These are phyloP conservation scores for Pythium monospermum DNA, from an alignment of 352 stramenopile genomes.

Conservation along the genomic window DNA sequence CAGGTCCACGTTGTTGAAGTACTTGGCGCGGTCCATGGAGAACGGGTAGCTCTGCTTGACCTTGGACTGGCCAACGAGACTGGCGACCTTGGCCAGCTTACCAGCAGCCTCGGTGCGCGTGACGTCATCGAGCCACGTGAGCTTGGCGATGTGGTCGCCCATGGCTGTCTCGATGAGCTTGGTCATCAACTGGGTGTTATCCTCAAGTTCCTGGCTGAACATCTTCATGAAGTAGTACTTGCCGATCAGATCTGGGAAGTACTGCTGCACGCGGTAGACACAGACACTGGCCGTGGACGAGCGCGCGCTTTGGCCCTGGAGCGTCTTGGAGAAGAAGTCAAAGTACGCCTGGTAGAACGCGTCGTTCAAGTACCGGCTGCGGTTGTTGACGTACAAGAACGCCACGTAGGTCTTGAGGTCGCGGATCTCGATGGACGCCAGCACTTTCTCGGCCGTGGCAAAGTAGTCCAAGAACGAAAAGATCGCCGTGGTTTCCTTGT, in stretches of 20 bases:
- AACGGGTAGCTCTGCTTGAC: conserved; percentile 50
- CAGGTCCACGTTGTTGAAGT: conserved; percentile 45
- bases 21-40: conserved; percentile 31
- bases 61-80: conserved; percentile 61
- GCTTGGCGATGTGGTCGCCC: conserved; percentile 58
- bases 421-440: conserved; percentile 25
- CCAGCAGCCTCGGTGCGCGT: conserved; percentile 78
- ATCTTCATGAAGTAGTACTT: conserved; percentile 79
- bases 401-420: conserved; percentile 45
- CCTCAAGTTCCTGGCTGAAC: conserved; percentile 65
- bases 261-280: conserved; percentile 23
- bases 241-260: conserved; percentile 45
- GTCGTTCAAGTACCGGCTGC: conserved; percentile 32
- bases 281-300: conserved; percentile 59
- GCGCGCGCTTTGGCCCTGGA: conserved; percentile 60
- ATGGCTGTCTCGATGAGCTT: conserved; percentile 75
- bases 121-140: conserved; percentile 86
- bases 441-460: conserved; percentile 32
- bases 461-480: conserved; percentile 60
- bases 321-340: conserved; percentile 72
- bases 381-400: conserved; percentile 37
- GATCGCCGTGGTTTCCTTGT: no score
- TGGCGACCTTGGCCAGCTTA: conserved; percentile 85
- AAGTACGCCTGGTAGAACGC: conserved; percentile 82
- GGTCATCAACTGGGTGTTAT: conserved; percentile 73